Base-by-base conservation (phyloP, 495 filamentous ascomycete species). In the Tuber calosporum region DNA sequence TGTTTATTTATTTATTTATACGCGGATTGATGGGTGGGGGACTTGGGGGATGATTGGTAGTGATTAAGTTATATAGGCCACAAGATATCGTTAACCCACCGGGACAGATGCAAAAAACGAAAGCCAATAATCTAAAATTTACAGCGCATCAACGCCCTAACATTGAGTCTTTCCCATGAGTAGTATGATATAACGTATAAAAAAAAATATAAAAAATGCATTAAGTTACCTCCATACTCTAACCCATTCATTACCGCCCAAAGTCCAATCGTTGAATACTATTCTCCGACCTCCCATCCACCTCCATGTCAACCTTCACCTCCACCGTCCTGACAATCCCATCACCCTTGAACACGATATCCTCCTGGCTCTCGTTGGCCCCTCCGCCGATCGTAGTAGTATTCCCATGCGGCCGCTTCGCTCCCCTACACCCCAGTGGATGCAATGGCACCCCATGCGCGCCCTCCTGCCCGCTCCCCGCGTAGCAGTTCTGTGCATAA, bases 251-350 rank as follows among this genome's bases (percentile, higher is more conserved):
- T 62, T 62, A 73, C 22, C 38, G 68, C 20, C 75, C 75, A 58
- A 70, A 74, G 41, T 77, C 75, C 22, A 77, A 43, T n/a, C 39
- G 62, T 34, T 72, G 69, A 43, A 77, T 70, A 43, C 75, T 77
- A 71, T 77, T 72, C 20, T 66, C 69, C 36, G 75, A 77, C 11
- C 72, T 17, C 19, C 39, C 36, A 34, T 72, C 68, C 22, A 39
- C 40, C 45, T 78, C 76, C 36, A 73, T 38, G 69, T 78, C 74
- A 22, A 78, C 67, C 34, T 68, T 78, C 13, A 78, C 76, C 42
- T 78, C 74, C 3, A 74, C 71, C 30, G 76, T 78, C 19, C 70
- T 69, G 38, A 76, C 30, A 26, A 78, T 78, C 13, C 71, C 74
- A 41, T 70, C 76, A 34, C 39, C 26, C 26, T 76, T 69, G 48